These are phyloP conservation scores for Amaranthus cruentus DNA, from an alignment of 148 eudicot species.

Conservation along the genomic window DNA sequence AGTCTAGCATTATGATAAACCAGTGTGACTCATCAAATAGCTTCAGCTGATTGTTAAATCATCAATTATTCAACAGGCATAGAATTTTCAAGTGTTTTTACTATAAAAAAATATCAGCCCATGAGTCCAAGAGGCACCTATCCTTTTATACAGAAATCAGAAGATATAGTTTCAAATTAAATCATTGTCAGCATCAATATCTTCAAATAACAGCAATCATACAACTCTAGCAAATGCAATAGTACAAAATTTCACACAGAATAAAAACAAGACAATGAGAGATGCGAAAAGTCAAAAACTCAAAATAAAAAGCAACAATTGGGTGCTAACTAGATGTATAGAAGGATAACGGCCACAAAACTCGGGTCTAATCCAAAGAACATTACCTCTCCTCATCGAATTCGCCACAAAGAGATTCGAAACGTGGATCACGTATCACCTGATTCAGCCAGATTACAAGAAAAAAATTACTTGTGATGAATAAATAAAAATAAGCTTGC, in stretches of 20 bases:
- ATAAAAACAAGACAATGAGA: not conserved
- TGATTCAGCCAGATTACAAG: conserved; percentile 25
- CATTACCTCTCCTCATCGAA: conserved; percentile 71
- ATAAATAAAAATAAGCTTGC: not conserved
- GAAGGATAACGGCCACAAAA: not conserved
- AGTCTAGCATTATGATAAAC: not conserved
- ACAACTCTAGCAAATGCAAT: not conserved
- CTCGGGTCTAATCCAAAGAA: not conserved
- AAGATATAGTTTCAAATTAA: not conserved
- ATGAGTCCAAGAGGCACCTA: not conserved
- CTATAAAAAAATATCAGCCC: not conserved
- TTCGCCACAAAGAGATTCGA: conserved; percentile 76
- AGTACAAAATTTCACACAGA: not conserved
- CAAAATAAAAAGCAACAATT: not conserved
- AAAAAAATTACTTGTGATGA: not conserved
- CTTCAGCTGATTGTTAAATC: not conserved
- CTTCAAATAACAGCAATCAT: not conserved
- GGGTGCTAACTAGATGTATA: not conserved
- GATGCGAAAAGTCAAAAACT: not conserved
- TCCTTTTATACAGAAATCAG: not conserved
- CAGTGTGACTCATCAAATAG: not conserved
- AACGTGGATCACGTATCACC: conserved; percentile 87
- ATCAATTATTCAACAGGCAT: not conserved
- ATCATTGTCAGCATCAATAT: not conserved
- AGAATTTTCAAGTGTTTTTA: no score